A percentile compares a stretch with the other conserved stretches of the same genome.
Evolutionary conservation across 257 asterid species (phyloP).

Genomic region (Primulina huaijiensis): DNA sequence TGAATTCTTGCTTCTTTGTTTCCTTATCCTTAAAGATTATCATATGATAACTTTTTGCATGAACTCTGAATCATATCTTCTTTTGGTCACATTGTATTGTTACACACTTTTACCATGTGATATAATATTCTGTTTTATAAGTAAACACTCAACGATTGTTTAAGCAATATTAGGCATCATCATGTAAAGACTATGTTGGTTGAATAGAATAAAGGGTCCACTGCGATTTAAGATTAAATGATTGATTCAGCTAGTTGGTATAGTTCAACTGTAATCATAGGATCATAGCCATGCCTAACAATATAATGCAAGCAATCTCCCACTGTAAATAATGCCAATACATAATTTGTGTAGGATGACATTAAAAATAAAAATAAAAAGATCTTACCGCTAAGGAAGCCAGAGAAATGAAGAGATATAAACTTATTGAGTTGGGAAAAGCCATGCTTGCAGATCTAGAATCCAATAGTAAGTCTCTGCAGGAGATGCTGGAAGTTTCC

Average conservation of each 20-base stretch:
- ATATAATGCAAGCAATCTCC: not conserved
- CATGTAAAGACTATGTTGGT: too few species aligned
- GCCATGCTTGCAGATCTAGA: conserved; percentile 84
- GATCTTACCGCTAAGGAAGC: conserved; percentile 80
- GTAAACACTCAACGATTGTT: too few species aligned
- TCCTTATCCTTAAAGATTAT: conserved; percentile 10
- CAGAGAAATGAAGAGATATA: conserved; percentile 62
- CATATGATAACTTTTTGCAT: not conserved
- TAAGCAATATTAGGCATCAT: too few species aligned
- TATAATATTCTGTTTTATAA: not conserved
- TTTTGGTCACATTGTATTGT: not conserved
- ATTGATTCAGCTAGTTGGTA: not conserved
- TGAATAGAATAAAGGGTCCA: not conserved
- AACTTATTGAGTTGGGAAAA: conserved; percentile 93
- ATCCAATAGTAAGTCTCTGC: conserved; percentile 65
- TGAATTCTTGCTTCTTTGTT: not conserved
- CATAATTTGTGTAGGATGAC: conserved; percentile 54
- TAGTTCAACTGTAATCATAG: not conserved
- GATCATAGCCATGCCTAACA: not conserved
- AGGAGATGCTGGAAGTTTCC: conserved; percentile 82
- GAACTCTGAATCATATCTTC: not conserved
- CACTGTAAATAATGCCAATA: not conserved
- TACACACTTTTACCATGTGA: not conserved
- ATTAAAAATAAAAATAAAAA: conserved; percentile 53
- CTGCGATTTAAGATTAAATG: not conserved